phyloP scores from a whole-genome alignment of 106 monocot genomes.

The Allium fistulosum region DNA sequence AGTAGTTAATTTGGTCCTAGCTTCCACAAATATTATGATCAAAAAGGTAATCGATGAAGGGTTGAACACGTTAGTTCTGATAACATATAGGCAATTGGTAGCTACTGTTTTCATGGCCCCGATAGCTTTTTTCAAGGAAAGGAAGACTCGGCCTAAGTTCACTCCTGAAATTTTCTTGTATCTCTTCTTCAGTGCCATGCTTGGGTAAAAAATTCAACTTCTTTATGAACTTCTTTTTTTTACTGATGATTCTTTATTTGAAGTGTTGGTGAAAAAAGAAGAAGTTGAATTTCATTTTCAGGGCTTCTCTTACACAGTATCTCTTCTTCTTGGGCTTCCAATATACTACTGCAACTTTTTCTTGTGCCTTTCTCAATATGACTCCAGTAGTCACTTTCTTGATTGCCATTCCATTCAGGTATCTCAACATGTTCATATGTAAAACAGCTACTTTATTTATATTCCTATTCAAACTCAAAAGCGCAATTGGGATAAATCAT shows the following conservation, averaged over 20 bases:
- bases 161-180: constrained; percentile 27
- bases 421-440: background rate
- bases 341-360: constrained; percentile 50
- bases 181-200: constrained; percentile 47
- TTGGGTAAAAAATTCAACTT: constrained; percentile 36
- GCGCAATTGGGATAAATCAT: too few relatives aligned
- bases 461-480: too few relatives aligned
- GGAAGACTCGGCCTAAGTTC: constrained; percentile 48
- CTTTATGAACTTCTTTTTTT: background rate
- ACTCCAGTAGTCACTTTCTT: constrained; percentile 60
- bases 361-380: constrained; percentile 61
- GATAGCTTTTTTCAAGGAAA: constrained; percentile 49
- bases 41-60: constrained; percentile 55
- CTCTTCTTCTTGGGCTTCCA: constrained; percentile 49
- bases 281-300: constrained; percentile 5
- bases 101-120: constrained; percentile 67
- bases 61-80: constrained; percentile 39
- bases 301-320: constrained; percentile 58
- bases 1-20: constrained; percentile 14
- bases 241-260: background rate
- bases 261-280: background rate
- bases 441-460: too few relatives aligned
- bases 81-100: constrained; percentile 47
- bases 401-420: constrained; percentile 40
- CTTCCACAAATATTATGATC: constrained; percentile 41